These are phyloP conservation scores for Arachis stenosperma DNA, from an alignment of 306 rosid genomes.

Conservation along the genomic window DNA sequence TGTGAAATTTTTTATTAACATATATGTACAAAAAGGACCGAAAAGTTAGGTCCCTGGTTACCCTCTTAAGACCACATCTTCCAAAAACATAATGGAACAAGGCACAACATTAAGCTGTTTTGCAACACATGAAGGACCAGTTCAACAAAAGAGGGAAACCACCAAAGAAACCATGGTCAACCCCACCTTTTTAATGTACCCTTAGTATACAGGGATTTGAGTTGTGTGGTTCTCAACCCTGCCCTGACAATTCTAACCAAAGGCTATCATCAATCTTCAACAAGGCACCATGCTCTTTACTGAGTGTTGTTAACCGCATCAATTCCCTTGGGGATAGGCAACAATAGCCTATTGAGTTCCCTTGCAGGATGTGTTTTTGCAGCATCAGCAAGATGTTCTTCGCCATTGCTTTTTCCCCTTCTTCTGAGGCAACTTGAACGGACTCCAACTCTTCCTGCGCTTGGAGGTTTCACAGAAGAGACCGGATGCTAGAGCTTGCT, in stretches of 20 bases:
- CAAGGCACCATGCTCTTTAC: constrained; percentile 23
- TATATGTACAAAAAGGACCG: constrained; percentile 50
- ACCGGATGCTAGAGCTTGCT: constrained; percentile 95
- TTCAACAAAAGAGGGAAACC: constrained; percentile 39
- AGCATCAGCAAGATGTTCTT: constrained; percentile 83
- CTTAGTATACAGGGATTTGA: constrained; percentile 22
- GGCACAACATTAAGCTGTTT: constrained; percentile 31
- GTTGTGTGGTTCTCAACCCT: constrained; percentile 26
- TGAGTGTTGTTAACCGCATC: constrained; percentile 40
- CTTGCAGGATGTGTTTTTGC: constrained; percentile 4
- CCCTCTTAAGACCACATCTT: constrained; percentile 27
- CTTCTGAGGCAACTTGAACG: constrained; percentile 82
- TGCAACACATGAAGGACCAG: constrained; percentile 33
- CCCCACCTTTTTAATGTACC: constrained; percentile 29
- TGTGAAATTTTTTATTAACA: constrained; percentile 44
- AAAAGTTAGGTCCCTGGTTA: constrained; percentile 27
- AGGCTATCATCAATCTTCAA: constrained; percentile 31
- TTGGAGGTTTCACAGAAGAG: constrained; percentile 87
- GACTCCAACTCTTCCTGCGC: constrained; percentile 98
- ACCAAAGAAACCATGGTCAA: constrained; percentile 29
- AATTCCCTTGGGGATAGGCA: constrained; percentile 43
- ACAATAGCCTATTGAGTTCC: constrained; percentile 29
- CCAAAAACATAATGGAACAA: constrained; percentile 23
- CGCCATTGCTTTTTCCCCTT: constrained; percentile 93
- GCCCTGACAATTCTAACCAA: constrained; percentile 17